phyloP scores from a whole-genome alignment of 2,329 filamentous ascomycete genomes.

The Exophiala bonariae region DNA sequence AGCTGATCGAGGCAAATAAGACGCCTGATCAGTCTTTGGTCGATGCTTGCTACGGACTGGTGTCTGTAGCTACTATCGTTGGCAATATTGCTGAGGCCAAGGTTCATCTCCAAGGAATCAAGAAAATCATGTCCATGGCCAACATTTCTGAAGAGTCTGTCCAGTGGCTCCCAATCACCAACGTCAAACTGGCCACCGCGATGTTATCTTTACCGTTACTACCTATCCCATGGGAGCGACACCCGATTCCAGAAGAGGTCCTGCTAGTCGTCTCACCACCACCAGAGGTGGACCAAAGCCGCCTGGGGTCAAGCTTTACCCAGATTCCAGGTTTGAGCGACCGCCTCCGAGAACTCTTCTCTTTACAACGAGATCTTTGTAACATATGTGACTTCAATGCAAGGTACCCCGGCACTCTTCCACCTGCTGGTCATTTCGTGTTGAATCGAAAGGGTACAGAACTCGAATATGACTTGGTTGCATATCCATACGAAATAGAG shows the following conservation, averaged over 20 bases:
- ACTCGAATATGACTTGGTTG: constrained; percentile 39
- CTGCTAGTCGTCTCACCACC: constrained; percentile 33
- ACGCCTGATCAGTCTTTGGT: constrained; percentile 36
- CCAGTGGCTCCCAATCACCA: constrained; percentile 20
- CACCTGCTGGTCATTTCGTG: constrained; percentile 32
- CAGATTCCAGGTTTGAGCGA: constrained; percentile 33
- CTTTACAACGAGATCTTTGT: constrained; percentile 33
- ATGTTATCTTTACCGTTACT: constrained; percentile 37
- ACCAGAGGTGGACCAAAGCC: constrained; percentile 27
- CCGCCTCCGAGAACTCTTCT: constrained; percentile 30
- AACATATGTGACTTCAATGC: constrained; percentile 34
- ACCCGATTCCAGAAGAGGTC: constrained; percentile 31
- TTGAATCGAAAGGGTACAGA: constrained; percentile 37
- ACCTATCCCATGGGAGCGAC: constrained; percentile 34
- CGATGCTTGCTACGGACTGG: constrained; percentile 39
- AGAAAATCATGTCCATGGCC: constrained; percentile 36
- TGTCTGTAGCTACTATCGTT: constrained; percentile 39
- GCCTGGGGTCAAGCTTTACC: constrained; percentile 32
- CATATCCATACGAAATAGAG: constrained; percentile 33
- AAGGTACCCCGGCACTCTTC: constrained; percentile 25
- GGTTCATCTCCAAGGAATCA: constrained; percentile 37
- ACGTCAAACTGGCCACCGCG: constrained; percentile 32
- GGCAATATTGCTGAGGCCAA: constrained; percentile 39
- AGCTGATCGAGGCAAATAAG: constrained; percentile 34
- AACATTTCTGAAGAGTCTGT: constrained; percentile 33